Percentiles rank a stretch among this genome's conserved stretches.
phyloP scores from a whole-genome alignment of 83 land plant genomes.

The Picea mariana region DNA sequence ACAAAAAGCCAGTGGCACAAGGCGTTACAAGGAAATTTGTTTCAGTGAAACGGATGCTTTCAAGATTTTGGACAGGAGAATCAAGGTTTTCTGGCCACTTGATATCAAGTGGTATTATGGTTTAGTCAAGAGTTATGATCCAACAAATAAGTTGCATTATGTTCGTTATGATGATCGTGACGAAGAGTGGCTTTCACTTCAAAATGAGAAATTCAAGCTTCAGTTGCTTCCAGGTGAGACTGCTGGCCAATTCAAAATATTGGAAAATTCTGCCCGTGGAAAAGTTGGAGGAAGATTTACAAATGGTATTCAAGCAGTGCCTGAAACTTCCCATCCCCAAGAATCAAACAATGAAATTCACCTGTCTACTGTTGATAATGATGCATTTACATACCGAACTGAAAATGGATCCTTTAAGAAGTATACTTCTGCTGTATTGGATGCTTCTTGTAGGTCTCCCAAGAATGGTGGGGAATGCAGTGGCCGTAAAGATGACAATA shows the following conservation, averaged over 20 bases:
- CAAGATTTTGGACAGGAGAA: slow-evolving; percentile 50
- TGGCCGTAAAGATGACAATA: not conserved
- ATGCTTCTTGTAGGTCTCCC: slow-evolving; percentile 41
- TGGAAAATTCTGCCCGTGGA: slow-evolving; percentile 13
- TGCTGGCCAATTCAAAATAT: slow-evolving; percentile 17
- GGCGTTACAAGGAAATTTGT: slow-evolving; percentile 57
- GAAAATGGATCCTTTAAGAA: slow-evolving; percentile 25
- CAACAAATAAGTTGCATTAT: slow-evolving; percentile 51
- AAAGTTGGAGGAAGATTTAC: not conserved
- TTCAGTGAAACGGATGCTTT: slow-evolving; percentile 41
- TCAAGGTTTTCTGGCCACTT: slow-evolving; percentile 85
- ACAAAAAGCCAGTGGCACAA: slow-evolving; percentile 21
- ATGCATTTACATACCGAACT: slow-evolving; percentile 18
- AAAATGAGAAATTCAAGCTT: slow-evolving; percentile 68
- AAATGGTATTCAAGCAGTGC: not conserved
- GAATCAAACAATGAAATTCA: not conserved
- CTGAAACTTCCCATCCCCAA: not conserved
- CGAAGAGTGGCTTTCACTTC: slow-evolving; percentile 79
- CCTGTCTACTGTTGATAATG: not conserved
- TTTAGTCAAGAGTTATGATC: slow-evolving; percentile 54
- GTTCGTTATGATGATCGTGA: slow-evolving; percentile 78
- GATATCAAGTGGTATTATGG: slow-evolving; percentile 80
- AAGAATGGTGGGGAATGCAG: slow-evolving; percentile 8
- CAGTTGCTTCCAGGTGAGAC: slow-evolving; percentile 67
- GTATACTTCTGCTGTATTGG: slow-evolving; percentile 46